Conservation (phyloP, 129 eudicot species). For the Centaurea solstitialis region DNA sequence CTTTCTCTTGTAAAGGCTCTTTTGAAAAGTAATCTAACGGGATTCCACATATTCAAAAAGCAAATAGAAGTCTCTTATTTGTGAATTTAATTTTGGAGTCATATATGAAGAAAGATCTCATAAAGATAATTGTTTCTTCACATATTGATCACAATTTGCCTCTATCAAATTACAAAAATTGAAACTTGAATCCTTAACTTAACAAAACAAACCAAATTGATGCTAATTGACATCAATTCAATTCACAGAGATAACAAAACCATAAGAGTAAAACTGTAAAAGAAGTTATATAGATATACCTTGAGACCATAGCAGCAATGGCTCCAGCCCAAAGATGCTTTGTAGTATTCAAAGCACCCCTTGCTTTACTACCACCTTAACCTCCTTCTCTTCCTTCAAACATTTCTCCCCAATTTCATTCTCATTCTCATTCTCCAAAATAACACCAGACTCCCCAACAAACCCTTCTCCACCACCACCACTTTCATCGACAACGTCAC, state of each 20-base stretch:
- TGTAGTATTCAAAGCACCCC: constrained; percentile 74
- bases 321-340: constrained; percentile 99
- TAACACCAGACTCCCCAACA: constrained; percentile 30
- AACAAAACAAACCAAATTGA: background rate
- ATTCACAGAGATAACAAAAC: background rate
- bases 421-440: constrained; percentile 38
- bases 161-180: background rate
- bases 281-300: constrained; percentile 49
- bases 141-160: background rate
- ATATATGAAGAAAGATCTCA: background rate
- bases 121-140: background rate
- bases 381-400: constrained; percentile 22
- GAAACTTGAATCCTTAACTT: background rate
- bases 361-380: constrained; percentile 29
- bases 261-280: background rate
- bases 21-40: background rate
- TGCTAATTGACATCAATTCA: background rate
- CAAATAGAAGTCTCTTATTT: background rate
- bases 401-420: constrained; percentile 19
- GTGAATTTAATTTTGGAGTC: background rate
- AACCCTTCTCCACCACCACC: constrained; percentile 25
- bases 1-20: background rate
- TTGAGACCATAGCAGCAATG: constrained; percentile 92
- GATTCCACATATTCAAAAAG: background rate
- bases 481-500: constrained; percentile 45